Percentiles rank a stretch among this genome's conserved stretches.
Conservation (phyloP, 345 rosid species). For the Crucihimalaya himalaica region DNA sequence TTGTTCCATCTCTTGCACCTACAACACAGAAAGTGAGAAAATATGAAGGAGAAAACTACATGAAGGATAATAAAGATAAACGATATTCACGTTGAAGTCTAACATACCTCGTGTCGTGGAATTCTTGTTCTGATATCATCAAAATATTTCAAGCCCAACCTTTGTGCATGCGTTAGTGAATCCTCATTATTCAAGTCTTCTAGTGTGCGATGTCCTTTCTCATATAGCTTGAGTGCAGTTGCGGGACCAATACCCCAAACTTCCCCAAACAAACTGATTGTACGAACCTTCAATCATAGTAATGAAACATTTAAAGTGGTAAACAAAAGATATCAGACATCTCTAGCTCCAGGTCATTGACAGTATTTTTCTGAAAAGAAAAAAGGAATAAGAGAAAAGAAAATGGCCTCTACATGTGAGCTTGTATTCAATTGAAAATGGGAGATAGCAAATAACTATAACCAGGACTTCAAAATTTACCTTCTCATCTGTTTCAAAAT, state of each 20-base stretch:
- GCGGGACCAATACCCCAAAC: conserved; percentile 99
- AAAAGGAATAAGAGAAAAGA: background rate
- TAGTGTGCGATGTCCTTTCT: conserved; percentile 78
- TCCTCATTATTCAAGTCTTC: conserved; percentile 79
- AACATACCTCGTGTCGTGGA: conserved; percentile 80
- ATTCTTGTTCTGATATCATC: conserved; percentile 82
- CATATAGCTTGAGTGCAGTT: conserved; percentile 88
- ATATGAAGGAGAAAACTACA: background rate
- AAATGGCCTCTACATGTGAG: conserved; percentile 3
- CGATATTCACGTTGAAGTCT: conserved; percentile 25
- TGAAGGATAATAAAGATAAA: conserved; percentile 5
- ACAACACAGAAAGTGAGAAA: conserved; percentile 21
- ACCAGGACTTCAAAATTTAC: conserved; percentile 38
- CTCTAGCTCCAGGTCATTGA: conserved; percentile 11
- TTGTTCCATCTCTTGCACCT: conserved; percentile 88
- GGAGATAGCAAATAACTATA: background rate
- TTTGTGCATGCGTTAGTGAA: conserved; percentile 78
- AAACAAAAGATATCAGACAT: background rate
- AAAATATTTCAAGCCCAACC: conserved; percentile 87
- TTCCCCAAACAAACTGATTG: conserved; percentile 86
- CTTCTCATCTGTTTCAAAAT: conserved; percentile 95
- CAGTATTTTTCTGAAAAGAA: background rate
- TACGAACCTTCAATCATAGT: conserved; percentile 58
- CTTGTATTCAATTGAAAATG: conserved; percentile 3
- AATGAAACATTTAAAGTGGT: conserved; percentile 17